Percentiles rank a stretch among this genome's conserved stretches.
phyloP scores from a whole-genome alignment of 129 eudicot genomes.

The Artemisia tridentata region DNA sequence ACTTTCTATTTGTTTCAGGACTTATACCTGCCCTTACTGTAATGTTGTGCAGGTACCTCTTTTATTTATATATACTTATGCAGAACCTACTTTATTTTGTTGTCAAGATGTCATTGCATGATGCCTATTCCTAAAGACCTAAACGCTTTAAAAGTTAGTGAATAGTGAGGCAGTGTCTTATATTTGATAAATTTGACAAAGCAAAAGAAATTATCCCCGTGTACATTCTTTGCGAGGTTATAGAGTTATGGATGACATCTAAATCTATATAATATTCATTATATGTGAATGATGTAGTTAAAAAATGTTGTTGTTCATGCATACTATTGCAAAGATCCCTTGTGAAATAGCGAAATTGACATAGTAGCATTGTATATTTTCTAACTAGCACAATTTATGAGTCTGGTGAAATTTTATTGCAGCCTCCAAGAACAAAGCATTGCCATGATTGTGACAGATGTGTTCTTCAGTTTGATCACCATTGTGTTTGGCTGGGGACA shows the following conservation, averaged over 20 bases:
- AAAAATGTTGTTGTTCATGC: background rate
- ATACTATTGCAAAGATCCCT: background rate
- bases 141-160: background rate
- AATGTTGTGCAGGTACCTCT: conserved; percentile 80
- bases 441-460: conserved; percentile 99
- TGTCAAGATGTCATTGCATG: conserved; percentile 10
- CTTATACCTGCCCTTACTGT: conserved; percentile 77
- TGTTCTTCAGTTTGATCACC: conserved; percentile 99
- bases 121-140: background rate
- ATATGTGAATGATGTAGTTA: background rate
- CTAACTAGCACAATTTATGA: background rate
- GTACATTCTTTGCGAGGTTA: conserved; percentile 4
- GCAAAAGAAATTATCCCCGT: background rate
- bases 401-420: conserved; percentile 29
- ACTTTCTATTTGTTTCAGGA: conserved; percentile 52
- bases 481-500: conserved; percentile 97
- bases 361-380: background rate
- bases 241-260: conserved; percentile 1
- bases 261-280: background rate
- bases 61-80: conserved; percentile 11
- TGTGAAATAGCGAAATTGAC: background rate
- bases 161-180: background rate
- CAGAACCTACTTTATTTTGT: conserved; percentile 2
- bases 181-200: background rate
- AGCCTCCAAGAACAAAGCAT: conserved; percentile 99